Base-by-base conservation (phyloP, 331 rosid species). In the Arachis monticola region DNA sequence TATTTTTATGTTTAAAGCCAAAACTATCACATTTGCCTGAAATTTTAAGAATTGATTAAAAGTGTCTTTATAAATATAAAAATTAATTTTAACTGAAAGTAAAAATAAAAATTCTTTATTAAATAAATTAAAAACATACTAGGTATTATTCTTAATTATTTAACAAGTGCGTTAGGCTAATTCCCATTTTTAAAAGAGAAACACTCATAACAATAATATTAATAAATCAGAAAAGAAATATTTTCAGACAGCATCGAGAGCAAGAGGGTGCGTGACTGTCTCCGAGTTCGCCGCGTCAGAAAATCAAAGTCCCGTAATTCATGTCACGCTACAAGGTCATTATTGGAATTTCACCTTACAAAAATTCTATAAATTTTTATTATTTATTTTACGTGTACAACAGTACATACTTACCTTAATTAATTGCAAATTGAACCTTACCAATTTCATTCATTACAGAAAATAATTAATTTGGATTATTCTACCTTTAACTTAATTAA, bases 241-340 rank as follows among this genome's bases (percentile, higher is more conserved):
- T 35, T 35, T 53, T 53, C 10, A 13, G 27, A n/a, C 59, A n/a
- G n/a, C 8, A 14, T 5, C 2, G 59, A 12, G 59, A 5, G 40
- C 40, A 4, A 35, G 40, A 35, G 40, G 40, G 30, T 53, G 30
- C 6, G 59, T 13, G 59, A 53, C 59, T n/a, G 3, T 53, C 1
- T 51, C 57, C 7, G 57, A 12, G 57, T 51, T 51, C 22, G 1
- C 22, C 57, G 57, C 57, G 57, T 51, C 57, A 11, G 8, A 51
- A 12, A 51, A 51, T 12, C 10, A 1, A 46, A 9, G n/a, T 55
- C 38, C 47, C 85, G 88, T 81, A 74, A 83, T 77, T 86, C 9
- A 42, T 58, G 46, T 35, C 60, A 17, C 35, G 12, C 5, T 2
- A 1, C 0, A 81, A 67, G 85, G 91, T 82, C 1, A 85, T 0